These are phyloP conservation scores for Cystofilobasidium ferigula DNA, from an alignment of 768 basidiomycete species.

Conservation along the genomic window DNA sequence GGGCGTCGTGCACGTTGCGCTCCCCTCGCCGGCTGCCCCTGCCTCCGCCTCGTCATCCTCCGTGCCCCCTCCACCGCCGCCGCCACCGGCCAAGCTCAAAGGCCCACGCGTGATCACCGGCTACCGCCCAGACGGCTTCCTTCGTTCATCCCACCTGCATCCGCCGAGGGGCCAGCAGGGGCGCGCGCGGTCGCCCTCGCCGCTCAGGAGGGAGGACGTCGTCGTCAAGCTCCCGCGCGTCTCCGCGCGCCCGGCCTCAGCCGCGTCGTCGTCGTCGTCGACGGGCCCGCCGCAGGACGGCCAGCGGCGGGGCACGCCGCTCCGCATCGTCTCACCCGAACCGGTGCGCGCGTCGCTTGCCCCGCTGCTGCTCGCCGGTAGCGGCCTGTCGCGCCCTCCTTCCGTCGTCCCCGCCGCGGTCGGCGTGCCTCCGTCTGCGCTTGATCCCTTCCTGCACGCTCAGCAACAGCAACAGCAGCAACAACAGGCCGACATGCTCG, in stretches of 20 bases:
- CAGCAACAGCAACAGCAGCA: neutral
- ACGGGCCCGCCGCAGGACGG: neutral
- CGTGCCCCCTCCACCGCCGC: too few species aligned
- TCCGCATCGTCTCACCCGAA: too few species aligned
- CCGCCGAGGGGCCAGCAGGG: neutral
- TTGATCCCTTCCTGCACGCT: too few species aligned
- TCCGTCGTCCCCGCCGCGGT: too few species aligned
- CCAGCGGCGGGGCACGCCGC: neutral
- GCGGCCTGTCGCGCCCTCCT: too few species aligned
- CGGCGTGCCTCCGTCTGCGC: too few species aligned
- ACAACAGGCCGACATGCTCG: neutral
- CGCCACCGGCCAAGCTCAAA: too few species aligned
- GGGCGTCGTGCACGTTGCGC: neutral
- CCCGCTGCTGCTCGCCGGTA: too few species aligned
- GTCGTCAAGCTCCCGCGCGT: slow-evolving; percentile 15
- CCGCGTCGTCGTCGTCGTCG: neutral
- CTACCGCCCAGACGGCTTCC: too few species aligned
- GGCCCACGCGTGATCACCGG: too few species aligned
- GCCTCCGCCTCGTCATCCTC: neutral
- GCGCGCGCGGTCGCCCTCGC: slow-evolving; percentile 6
- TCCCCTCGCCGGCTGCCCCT: neutral
- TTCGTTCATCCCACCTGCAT: neutral
- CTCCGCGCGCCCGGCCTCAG: neutral
- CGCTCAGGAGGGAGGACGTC: neutral
- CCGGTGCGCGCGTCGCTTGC: too few species aligned